Conservation (phyloP, 441 rosid species). For the Aquilaria agallochum region DNA sequence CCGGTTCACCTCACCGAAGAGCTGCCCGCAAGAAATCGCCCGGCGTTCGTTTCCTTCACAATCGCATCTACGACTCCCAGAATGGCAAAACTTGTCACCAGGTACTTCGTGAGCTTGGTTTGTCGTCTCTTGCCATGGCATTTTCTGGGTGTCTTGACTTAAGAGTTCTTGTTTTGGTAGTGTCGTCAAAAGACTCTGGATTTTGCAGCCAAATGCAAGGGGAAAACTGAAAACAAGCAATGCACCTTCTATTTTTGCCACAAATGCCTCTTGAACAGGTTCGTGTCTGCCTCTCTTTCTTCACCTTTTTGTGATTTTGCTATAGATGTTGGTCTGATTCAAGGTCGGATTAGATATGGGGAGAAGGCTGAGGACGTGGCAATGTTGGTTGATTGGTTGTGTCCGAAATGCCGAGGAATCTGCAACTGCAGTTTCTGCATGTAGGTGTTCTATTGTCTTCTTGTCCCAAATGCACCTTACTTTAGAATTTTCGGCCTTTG, state of each 20-base stretch:
- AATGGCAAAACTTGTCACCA: conserved; percentile 26
- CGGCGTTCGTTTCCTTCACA: conserved; percentile 13
- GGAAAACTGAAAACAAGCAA: conserved; percentile 14
- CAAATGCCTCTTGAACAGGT: conserved; percentile 40
- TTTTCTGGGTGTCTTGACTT: not conserved
- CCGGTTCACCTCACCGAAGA: not conserved
- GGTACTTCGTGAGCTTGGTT: conserved; percentile 1
- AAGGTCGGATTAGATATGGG: conserved; percentile 24
- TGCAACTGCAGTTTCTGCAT: conserved; percentile 43
- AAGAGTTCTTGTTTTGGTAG: conserved; percentile 13
- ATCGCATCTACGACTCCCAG: conserved; percentile 24
- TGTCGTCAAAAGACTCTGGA: conserved; percentile 41
- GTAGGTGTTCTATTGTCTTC: conserved; percentile 15
- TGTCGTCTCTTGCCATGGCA: not conserved
- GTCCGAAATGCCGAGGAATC: conserved; percentile 41
- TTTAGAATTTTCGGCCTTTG: not conserved
- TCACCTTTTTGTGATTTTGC: not conserved
- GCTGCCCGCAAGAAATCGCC: conserved; percentile 10
- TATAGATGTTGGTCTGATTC: not conserved
- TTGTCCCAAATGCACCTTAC: too few species aligned
- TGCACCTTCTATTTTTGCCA: conserved; percentile 30
- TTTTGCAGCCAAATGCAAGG: conserved; percentile 32
- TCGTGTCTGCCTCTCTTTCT: not conserved
- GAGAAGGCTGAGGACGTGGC: conserved; percentile 33
- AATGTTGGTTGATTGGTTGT: conserved; percentile 26